Evolutionary conservation across 352 stramenopile species (phyloP), one percentile per base, ranked within the genome.

Genomic region (Globisporangium recalcitrans): DNA sequence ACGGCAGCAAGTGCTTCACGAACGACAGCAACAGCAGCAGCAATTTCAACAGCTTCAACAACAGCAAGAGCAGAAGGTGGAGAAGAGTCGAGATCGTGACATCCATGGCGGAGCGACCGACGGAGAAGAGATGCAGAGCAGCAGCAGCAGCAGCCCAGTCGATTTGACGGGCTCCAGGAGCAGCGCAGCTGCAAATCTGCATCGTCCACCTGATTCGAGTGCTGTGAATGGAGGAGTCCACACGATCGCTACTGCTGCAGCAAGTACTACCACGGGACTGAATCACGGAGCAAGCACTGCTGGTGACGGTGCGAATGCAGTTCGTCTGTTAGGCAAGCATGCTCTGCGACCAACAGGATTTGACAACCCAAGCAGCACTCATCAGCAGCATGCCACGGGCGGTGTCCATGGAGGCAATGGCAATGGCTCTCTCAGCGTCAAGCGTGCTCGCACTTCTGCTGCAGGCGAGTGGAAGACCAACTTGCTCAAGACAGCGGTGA

Each of bases 401-500:
- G 26, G 31, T 44, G 31, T 4, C 4, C n/a, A 46, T n/a, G 21
- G 1, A 54, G 34, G 46, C 9, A 31, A 46, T 16, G 21, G 9
- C 6, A 46, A 16, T 16, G 44, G 24, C 4, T 52, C 9, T 26
- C 55, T 44, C 4, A 38, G 24, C 21, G n/a, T 26, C 14, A 60
- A 60, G 55, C 55, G 55, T 38, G 55, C 24, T 52, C 55, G 29
- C 31, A 48, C 27, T 13, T 22, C 24, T 4, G n/a, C 22, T 16
- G 7, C 21, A 21, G 26, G 38, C 29, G 34, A 26, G 29, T 67
- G n/a, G 55, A 61, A 56, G 40, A 66, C 42, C 8, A 46, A 47
- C 21, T 29, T 84, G 9, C 46, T 86, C 49, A 71, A 81, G 31
- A 54, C 65, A 11, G 68, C 69, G 1, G 75, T 88, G 21, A 63